These are phyloP conservation scores for Plectranthus barbatus DNA, from an alignment of 257 asterid genomes.

Conservation along the genomic window DNA sequence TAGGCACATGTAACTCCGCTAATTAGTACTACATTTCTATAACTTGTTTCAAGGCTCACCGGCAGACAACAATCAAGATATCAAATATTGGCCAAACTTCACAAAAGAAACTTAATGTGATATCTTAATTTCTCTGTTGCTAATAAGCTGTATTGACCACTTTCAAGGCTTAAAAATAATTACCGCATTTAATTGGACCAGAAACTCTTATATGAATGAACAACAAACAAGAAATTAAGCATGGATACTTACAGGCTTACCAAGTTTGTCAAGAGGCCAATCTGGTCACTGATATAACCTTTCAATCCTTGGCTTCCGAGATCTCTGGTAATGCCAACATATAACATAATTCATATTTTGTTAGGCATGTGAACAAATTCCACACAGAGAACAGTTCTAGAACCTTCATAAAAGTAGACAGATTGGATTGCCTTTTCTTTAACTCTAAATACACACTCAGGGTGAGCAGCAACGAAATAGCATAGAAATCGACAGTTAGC, in stretches of 20 bases:
- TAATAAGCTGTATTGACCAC: background rate
- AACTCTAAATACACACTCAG: background rate
- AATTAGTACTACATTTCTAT: background rate
- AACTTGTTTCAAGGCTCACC: background rate
- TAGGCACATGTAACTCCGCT: background rate
- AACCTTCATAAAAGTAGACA: background rate
- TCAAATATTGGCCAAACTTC: background rate
- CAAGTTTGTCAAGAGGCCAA: conserved; percentile 72
- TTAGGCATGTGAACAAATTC: background rate
- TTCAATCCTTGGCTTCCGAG: conserved; percentile 95
- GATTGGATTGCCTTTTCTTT: background rate
- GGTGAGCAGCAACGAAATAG: background rate
- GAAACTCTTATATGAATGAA: background rate
- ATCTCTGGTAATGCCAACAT: conserved; percentile 43
- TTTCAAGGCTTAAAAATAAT: background rate
- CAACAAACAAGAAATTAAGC: background rate
- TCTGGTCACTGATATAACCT: conserved; percentile 74
- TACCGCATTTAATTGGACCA: background rate
- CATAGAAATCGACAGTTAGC: background rate
- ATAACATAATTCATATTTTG: background rate
- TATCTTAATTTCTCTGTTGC: background rate
- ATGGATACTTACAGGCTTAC: conserved; percentile 92
- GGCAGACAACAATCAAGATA: background rate
- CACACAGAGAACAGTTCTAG: background rate
- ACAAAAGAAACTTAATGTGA: background rate